A percentile compares a stretch with the other conserved stretches of the same genome.
These are phyloP conservation scores for Agroathelia rolfsii DNA, from an alignment of 1,284 basidiomycete genomes.

Conservation along the genomic window DNA sequence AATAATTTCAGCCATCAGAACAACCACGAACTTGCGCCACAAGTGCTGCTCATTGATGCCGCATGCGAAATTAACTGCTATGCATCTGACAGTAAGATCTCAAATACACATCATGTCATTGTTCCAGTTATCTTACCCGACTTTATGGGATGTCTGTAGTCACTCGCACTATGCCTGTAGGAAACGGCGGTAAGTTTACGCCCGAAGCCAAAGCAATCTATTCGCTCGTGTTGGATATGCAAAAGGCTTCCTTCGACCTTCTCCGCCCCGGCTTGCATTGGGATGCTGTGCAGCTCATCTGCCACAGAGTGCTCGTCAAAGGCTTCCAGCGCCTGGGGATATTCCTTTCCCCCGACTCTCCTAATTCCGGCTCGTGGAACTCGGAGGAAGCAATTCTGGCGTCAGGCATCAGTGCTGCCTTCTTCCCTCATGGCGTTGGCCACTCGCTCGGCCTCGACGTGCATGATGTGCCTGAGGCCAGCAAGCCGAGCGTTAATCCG, in stretches of 20 bases:
- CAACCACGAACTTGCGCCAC: conserved; percentile 45
- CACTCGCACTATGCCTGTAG: conserved; percentile 79
- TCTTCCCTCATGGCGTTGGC: conserved; percentile 88
- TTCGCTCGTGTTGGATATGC: conserved; percentile 81
- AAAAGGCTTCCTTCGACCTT: conserved; percentile 61
- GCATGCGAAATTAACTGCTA: conserved; percentile 85
- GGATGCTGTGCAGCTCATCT: conserved; percentile 76
- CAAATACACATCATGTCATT: conserved; percentile 5
- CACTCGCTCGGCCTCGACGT: conserved; percentile 87
- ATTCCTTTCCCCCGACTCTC: conserved; percentile 47
- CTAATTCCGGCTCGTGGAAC: conserved; percentile 42
- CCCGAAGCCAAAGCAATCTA: conserved; percentile 73
- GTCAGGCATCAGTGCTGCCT: conserved; percentile 69
- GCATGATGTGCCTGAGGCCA: conserved; percentile 73
- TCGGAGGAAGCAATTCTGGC: conserved; percentile 61
- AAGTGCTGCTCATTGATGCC: conserved; percentile 85
- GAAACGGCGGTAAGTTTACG: conserved; percentile 83
- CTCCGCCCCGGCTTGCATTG: conserved; percentile 72
- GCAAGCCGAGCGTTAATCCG: conserved; percentile 48
- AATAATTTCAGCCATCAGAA: conserved; percentile 31
- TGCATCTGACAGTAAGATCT: conserved; percentile 56
- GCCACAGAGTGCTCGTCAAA: conserved; percentile 68
- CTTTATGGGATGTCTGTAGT: conserved; percentile 31
- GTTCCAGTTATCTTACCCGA: background rate
- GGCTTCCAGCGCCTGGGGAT: conserved; percentile 81